phyloP scores from a whole-genome alignment of 2,329 filamentous ascomycete species.

The Alternaria atra region DNA sequence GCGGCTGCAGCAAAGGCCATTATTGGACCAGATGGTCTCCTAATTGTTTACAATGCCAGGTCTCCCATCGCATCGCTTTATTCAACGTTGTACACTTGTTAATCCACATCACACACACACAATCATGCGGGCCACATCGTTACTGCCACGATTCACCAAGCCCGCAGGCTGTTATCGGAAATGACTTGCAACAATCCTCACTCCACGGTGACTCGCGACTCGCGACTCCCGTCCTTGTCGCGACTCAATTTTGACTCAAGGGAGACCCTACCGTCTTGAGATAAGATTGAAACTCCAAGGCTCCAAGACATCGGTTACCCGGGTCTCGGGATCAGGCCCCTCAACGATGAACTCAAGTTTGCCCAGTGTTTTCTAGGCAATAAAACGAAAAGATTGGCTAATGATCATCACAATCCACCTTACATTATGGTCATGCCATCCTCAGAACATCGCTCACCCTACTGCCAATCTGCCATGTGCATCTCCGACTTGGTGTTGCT shows the following conservation, averaged over 20 bases:
- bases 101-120: not conserved
- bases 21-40: not conserved
- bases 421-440: not conserved
- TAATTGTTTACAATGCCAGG: not conserved
- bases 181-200: not conserved
- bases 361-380: slow-evolving; percentile 9
- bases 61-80: not conserved
- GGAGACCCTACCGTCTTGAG: slow-evolving; percentile 5
- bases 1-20: not conserved
- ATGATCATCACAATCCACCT: not conserved
- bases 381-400: slow-evolving; percentile 3
- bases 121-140: not conserved
- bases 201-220: not conserved
- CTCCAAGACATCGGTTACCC: slow-evolving; percentile 9
- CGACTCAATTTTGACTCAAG: not conserved
- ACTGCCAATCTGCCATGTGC: not conserved
- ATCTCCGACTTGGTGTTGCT: slow-evolving; percentile 5
- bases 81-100: not conserved
- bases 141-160: slow-evolving; percentile 4
- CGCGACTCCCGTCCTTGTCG: not conserved
- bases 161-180: slow-evolving; percentile 4
- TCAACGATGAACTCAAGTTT: slow-evolving; percentile 5
- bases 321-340: not conserved
- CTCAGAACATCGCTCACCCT: slow-evolving; percentile 3
- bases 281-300: slow-evolving; percentile 5